These are phyloP conservation scores for Dactylis glomerata DNA, from an alignment of 176 grass and related monocot species.

Conservation along the genomic window DNA sequence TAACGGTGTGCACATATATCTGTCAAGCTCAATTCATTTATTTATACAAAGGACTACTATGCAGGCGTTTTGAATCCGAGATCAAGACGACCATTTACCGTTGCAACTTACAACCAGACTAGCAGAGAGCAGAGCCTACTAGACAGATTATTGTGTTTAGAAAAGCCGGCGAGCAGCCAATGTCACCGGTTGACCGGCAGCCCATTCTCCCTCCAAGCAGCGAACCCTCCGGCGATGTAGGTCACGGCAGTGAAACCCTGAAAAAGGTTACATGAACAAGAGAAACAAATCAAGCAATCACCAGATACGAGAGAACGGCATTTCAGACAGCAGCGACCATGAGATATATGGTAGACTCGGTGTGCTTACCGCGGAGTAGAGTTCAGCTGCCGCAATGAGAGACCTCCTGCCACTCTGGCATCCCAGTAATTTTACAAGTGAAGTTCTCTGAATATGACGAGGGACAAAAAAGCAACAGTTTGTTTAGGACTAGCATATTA, in stretches of 20 bases:
- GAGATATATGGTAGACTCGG: not conserved
- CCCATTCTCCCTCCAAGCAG: slow-evolving; percentile 58
- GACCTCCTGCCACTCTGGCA: slow-evolving; percentile 84
- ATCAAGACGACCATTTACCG: not conserved
- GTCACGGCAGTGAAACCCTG: slow-evolving; percentile 70
- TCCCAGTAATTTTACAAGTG: slow-evolving; percentile 41
- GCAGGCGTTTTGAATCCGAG: not conserved
- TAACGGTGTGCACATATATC: too few species aligned
- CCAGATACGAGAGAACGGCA: not conserved
- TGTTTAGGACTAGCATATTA: too few species aligned
- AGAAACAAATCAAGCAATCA: not conserved
- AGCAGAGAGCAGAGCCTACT: not conserved
- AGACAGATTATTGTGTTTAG: not conserved
- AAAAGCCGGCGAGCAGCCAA: not conserved
- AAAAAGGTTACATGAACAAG: not conserved
- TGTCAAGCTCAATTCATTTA: not conserved
- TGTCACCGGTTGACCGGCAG: slow-evolving; percentile 41
- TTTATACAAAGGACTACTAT: not conserved
- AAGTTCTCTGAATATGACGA: not conserved
- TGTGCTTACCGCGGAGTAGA: slow-evolving; percentile 61
- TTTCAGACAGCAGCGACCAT: not conserved
- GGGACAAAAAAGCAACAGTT: not conserved
- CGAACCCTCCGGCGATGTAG: slow-evolving; percentile 68
- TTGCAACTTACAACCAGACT: not conserved
- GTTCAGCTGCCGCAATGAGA: slow-evolving; percentile 71